phyloP scores from a whole-genome alignment of 2,329 filamentous ascomycete genomes.

The Emergomyces orientalis region DNA sequence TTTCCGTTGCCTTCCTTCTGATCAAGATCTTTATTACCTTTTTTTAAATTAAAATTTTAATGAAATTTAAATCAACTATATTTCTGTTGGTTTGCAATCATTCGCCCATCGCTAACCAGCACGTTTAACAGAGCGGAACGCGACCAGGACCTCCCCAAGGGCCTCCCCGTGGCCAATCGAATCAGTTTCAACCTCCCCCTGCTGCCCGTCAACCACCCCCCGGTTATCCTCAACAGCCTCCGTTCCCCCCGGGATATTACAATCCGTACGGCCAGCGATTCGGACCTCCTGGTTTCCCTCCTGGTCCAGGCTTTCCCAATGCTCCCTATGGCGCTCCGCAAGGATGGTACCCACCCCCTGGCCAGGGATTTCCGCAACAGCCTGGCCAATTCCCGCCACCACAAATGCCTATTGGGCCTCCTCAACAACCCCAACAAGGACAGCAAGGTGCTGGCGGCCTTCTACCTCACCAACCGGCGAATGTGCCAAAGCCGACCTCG shows the following conservation, averaged over 20 bases:
- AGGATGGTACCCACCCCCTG: slow-evolving; percentile 68
- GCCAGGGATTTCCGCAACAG: slow-evolving; percentile 61
- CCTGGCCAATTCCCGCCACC: slow-evolving; percentile 58
- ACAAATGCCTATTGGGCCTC: slow-evolving; percentile 48
- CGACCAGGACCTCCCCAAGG: slow-evolving; percentile 35
- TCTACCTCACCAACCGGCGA: slow-evolving; percentile 24
- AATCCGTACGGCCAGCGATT: slow-evolving; percentile 40
- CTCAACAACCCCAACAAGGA: slow-evolving; percentile 35
- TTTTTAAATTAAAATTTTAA: not conserved
- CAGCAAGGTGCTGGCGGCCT: slow-evolving; percentile 24
- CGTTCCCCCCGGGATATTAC: slow-evolving; percentile 38
- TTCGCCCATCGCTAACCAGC: slow-evolving; percentile 9
- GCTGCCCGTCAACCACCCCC: slow-evolving; percentile 29
- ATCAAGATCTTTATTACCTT: slow-evolving; percentile 37
- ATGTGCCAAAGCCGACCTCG: slow-evolving; percentile 30
- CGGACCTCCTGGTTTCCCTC: slow-evolving; percentile 42
- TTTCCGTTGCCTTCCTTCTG: slow-evolving; percentile 99
- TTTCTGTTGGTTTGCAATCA: not conserved
- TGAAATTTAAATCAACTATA: not conserved
- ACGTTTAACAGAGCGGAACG: slow-evolving; percentile 32
- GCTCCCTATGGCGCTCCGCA: slow-evolving; percentile 68
- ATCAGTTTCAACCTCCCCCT: slow-evolving; percentile 30
- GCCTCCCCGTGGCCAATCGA: slow-evolving; percentile 33
- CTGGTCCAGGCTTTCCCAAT: slow-evolving; percentile 57
- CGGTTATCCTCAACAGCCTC: slow-evolving; percentile 35